These are phyloP conservation scores for Fusarium dimerum DNA, from an alignment of 2,329 filamentous ascomycete species.

Conservation along the genomic window DNA sequence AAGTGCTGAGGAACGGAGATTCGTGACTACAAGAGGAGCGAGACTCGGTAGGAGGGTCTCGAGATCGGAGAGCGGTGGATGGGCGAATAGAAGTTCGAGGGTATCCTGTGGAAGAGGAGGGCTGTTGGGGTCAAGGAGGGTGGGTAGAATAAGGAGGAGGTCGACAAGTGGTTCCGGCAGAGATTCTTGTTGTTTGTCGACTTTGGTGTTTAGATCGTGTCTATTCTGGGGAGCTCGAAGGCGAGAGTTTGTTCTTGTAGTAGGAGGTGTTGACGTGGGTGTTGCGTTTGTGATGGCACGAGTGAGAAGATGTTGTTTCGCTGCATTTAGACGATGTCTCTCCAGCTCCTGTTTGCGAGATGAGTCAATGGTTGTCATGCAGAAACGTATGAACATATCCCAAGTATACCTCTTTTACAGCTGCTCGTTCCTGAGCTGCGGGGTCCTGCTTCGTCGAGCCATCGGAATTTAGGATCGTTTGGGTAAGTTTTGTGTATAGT, in stretches of 20 bases:
- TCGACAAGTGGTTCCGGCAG: conserved; percentile 51
- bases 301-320: conserved; percentile 53
- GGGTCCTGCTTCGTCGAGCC: conserved; percentile 57
- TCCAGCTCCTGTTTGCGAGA: conserved; percentile 46
- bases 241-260: conserved; percentile 29
- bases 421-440: conserved; percentile 51
- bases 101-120: conserved; percentile 37
- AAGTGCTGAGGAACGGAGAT: conserved; percentile 51
- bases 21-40: conserved; percentile 46
- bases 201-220: conserved; percentile 21
- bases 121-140: conserved; percentile 43
- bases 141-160: conserved; percentile 55
- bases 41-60: conserved; percentile 50
- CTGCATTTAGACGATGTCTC: conserved; percentile 46
- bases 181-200: conserved; percentile 17
- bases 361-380: neutral
- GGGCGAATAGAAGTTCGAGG: conserved; percentile 48
- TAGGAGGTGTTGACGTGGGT: conserved; percentile 29
- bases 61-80: conserved; percentile 51
- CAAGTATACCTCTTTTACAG: conserved; percentile 48
- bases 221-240: conserved; percentile 19
- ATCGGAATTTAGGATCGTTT: conserved; percentile 55
- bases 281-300: conserved; percentile 50
- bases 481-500: conserved; percentile 57
- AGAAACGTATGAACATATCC: neutral